Conservation (phyloP, 805 yeast genomes). For the Starmerella lactis-condensi region DNA sequence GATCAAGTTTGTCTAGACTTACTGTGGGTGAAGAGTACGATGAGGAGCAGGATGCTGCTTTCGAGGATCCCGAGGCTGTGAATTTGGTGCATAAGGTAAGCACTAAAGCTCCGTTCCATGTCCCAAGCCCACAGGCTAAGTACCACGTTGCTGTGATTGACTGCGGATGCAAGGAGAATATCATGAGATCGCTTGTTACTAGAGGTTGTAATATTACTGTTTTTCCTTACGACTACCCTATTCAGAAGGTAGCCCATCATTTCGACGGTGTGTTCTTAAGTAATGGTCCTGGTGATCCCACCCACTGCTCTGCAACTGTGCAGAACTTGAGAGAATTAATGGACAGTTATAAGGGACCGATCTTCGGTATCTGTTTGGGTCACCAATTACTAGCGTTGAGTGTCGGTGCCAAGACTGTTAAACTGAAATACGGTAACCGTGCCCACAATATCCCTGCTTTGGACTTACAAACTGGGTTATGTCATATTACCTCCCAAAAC, state of each 20-base stretch:
- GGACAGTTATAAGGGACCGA: conserved; percentile 47
- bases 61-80: conserved; percentile 72
- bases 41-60: conserved; percentile 80
- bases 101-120: conserved; percentile 86
- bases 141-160: conserved; percentile 84
- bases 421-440: conserved; percentile 94
- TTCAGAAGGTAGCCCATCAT: conserved; percentile 73
- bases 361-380: conserved; percentile 94
- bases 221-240: conserved; percentile 87
- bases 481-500: conserved; percentile 96
- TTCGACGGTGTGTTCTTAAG: conserved; percentile 91
- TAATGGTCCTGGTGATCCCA: conserved; percentile 97
- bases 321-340: conserved; percentile 54
- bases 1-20: conserved; percentile 81
- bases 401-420: conserved; percentile 78
- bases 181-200: conserved; percentile 75
- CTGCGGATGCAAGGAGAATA: conserved; percentile 97
- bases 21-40: conserved; percentile 81
- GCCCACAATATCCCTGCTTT: conserved; percentile 97
- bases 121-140: conserved; percentile 32
- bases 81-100: conserved; percentile 86
- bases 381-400: conserved; percentile 94
- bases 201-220: conserved; percentile 95
- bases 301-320: conserved; percentile 68
- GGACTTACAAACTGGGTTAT: conserved; percentile 73